A percentile compares a stretch with the other conserved stretches of the same genome.
These are phyloP conservation scores for Sechiopsis laciniata DNA, from an alignment of 306 rosid genomes.

Conservation along the genomic window DNA sequence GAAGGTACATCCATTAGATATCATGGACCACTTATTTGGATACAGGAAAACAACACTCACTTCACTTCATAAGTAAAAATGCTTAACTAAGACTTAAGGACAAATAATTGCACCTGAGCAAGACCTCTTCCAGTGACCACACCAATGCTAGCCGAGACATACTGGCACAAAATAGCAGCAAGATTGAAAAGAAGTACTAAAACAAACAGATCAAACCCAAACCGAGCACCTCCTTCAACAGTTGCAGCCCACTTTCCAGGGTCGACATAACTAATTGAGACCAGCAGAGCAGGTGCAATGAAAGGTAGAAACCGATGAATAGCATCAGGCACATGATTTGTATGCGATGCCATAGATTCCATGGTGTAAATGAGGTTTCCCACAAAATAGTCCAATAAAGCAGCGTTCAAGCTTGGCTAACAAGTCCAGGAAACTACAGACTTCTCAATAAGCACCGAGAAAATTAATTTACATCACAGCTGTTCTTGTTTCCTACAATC, in stretches of 20 bases:
- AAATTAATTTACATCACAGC: conserved; percentile 22
- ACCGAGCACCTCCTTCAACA: conserved; percentile 81
- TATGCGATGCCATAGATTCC: conserved; percentile 40
- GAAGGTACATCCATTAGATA: neutral
- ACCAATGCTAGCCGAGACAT: conserved; percentile 77
- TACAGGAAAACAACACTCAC: conserved; percentile 12
- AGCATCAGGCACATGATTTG: conserved; percentile 32
- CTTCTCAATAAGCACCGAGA: conserved; percentile 24
- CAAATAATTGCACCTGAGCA: conserved; percentile 63
- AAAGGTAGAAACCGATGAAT: conserved; percentile 53
- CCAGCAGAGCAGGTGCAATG: conserved; percentile 58
- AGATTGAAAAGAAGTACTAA: conserved; percentile 66
- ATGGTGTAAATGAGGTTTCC: conserved; percentile 34
- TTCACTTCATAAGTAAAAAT: neutral
- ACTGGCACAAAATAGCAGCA: conserved; percentile 86
- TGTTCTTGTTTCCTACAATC: conserved; percentile 18
- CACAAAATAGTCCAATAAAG: conserved; percentile 24
- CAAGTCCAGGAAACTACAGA: conserved; percentile 31
- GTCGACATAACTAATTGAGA: conserved; percentile 79
- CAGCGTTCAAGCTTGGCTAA: conserved; percentile 22
- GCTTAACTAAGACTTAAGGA: conserved; percentile 8
- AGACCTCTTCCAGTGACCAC: conserved; percentile 76
- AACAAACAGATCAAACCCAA: conserved; percentile 65
- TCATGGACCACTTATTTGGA: neutral
- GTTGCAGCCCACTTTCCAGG: conserved; percentile 95